Evolutionary conservation across 305 asterid species (phyloP).

Genomic region (Fraxinus platypoda): DNA sequence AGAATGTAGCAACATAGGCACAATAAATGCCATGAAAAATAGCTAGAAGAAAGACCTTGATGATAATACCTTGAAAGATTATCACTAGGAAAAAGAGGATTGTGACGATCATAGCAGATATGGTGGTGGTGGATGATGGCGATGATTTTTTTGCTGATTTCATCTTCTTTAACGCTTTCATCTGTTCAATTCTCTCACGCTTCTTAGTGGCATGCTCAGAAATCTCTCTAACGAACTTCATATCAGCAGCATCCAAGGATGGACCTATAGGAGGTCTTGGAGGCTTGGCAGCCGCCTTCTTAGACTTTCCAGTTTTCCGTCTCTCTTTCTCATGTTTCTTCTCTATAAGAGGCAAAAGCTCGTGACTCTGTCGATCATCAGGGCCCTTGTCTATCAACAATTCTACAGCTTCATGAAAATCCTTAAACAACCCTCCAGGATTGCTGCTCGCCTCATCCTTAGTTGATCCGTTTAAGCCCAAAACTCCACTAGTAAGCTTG

Average conservation of each 20-base stretch:
- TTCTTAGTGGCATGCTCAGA: constrained; percentile 44
- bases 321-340: constrained; percentile 34
- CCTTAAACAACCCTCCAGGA: not conserved
- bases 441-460: constrained; percentile 5
- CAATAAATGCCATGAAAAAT: not conserved
- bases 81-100: constrained; percentile 50
- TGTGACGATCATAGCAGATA: constrained; percentile 37
- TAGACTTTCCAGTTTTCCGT: constrained; percentile 28
- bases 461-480: constrained; percentile 24
- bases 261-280: constrained; percentile 73
- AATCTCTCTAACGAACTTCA: constrained; percentile 52
- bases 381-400: constrained; percentile 28
- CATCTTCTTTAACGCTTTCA: constrained; percentile 47
- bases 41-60: not conserved
- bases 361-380: constrained; percentile 17
- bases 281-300: constrained; percentile 46
- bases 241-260: constrained; percentile 53
- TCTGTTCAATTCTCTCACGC: constrained; percentile 47
- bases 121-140: not conserved
- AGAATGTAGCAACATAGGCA: not conserved
- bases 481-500: constrained; percentile 35
- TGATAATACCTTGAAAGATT: constrained; percentile 55
- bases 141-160: constrained; percentile 29
- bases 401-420: constrained; percentile 17
- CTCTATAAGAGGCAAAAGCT: constrained; percentile 21